Evolutionary conservation across 345 rosid species (phyloP).

Genomic region (Raphanus sativus): DNA sequence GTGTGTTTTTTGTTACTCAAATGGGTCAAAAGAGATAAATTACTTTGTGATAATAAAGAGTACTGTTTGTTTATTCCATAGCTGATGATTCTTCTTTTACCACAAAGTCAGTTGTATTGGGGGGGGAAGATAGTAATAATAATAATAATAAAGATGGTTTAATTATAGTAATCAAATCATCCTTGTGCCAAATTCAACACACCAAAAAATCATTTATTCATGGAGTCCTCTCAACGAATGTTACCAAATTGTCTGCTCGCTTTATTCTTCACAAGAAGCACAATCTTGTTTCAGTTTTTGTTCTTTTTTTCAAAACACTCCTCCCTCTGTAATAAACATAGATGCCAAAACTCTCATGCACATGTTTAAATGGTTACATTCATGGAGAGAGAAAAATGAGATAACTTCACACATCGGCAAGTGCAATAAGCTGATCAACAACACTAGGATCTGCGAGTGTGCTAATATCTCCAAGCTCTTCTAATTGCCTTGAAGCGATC

Average conservation of each 20-base stretch:
- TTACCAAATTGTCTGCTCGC: background rate
- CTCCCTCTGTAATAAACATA: conserved; percentile 4
- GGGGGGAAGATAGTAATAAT: too few species aligned
- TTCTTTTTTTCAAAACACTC: background rate
- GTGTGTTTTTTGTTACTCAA: too few species aligned
- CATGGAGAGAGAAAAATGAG: background rate
- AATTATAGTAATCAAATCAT: background rate
- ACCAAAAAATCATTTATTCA: background rate
- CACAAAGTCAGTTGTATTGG: too few species aligned
- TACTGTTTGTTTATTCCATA: too few species aligned
- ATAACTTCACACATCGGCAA: conserved; percentile 49
- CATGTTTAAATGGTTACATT: conserved; percentile 11
- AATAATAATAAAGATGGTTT: too few species aligned
- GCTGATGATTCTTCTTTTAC: too few species aligned
- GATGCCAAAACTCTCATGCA: conserved; percentile 12
- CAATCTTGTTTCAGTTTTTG: conserved; percentile 16
- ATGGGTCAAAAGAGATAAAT: too few species aligned
- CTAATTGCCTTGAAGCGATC: conserved; percentile 82
- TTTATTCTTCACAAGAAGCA: conserved; percentile 9
- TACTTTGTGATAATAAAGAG: too few species aligned
- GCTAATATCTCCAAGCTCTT: conserved; percentile 91
- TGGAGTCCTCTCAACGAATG: too few species aligned
- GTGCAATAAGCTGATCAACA: conserved; percentile 73
- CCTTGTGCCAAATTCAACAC: background rate
- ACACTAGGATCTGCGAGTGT: conserved; percentile 89